Evolutionary conservation across 805 yeast genomes (phyloP).

Genomic region (Huiozyma naganishii): DNA sequence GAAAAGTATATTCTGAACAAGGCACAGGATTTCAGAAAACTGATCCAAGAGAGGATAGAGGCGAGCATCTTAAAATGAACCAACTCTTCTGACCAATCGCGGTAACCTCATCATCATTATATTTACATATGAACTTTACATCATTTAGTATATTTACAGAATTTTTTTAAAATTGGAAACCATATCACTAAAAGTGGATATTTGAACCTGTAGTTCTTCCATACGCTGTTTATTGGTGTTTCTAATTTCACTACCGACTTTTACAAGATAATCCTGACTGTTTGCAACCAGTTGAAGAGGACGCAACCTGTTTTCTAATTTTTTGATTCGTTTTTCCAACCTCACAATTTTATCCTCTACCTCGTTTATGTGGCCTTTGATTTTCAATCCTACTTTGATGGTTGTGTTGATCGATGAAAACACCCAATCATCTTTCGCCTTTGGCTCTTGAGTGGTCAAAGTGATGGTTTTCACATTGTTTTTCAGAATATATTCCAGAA

Average conservation of each 20-base stretch:
- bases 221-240: slow-evolving; percentile 29
- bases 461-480: background rate
- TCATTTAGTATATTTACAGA: slow-evolving; percentile 3
- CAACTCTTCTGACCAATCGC: background rate
- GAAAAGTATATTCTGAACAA: slow-evolving; percentile 36
- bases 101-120: background rate
- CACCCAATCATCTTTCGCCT: slow-evolving; percentile 53
- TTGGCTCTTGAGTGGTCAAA: background rate
- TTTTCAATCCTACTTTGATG: slow-evolving; percentile 74
- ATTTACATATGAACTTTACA: background rate
- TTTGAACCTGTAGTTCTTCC: background rate
- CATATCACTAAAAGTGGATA: background rate
- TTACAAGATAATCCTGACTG: slow-evolving; percentile 66
- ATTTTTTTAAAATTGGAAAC: background rate
- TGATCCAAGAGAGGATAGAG: slow-evolving; percentile 36
- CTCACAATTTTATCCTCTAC: slow-evolving; percentile 78
- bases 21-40: slow-evolving; percentile 37
- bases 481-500: background rate
- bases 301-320: slow-evolving; percentile 46
- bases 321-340: slow-evolving; percentile 62
- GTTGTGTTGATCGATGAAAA: slow-evolving; percentile 67
- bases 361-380: slow-evolving; percentile 79
- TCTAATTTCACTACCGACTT: slow-evolving; percentile 72
- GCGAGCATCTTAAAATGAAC: background rate
- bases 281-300: slow-evolving; percentile 55